Evolutionary conservation across 116 monocot species (phyloP).

Genomic region (Posidonia oceanica): DNA sequence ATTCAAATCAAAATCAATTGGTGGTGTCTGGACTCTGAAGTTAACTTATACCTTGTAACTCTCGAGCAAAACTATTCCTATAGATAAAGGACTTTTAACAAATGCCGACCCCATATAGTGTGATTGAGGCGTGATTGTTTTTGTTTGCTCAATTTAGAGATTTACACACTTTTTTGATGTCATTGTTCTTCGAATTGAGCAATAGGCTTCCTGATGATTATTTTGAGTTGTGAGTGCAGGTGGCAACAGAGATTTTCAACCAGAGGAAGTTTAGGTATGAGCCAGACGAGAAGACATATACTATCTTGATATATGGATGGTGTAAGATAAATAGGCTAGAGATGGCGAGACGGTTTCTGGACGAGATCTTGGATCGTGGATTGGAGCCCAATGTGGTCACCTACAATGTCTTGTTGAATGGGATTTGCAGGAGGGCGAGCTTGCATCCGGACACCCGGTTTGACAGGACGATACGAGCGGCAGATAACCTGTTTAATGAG

Average conservation of each 20-base stretch:
- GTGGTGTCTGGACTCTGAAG: too few species aligned
- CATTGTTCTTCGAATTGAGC: not conserved
- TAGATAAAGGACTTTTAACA: too few species aligned
- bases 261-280: slow-evolving; percentile 54
- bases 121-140: not conserved
- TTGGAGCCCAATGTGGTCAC: slow-evolving; percentile 80
- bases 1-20: too few species aligned
- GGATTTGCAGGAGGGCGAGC: slow-evolving; percentile 69
- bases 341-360: slow-evolving; percentile 60
- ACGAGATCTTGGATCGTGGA: slow-evolving; percentile 56
- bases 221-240: slow-evolving; percentile 18
- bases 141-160: not conserved
- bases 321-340: slow-evolving; percentile 61
- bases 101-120: too few species aligned
- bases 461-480: slow-evolving; percentile 52
- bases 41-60: too few species aligned
- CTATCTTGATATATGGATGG: slow-evolving; percentile 90
- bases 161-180: not conserved
- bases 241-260: slow-evolving; percentile 90
- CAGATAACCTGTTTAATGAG: slow-evolving; percentile 50
- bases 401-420: slow-evolving; percentile 79
- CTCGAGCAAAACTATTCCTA: too few species aligned
- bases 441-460: slow-evolving; percentile 71
- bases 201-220: not conserved
- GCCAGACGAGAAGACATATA: slow-evolving; percentile 69